Evolutionary conservation across 116 monocot genomes (phyloP).

Genomic region (Phalaenopsis hybrid): DNA sequence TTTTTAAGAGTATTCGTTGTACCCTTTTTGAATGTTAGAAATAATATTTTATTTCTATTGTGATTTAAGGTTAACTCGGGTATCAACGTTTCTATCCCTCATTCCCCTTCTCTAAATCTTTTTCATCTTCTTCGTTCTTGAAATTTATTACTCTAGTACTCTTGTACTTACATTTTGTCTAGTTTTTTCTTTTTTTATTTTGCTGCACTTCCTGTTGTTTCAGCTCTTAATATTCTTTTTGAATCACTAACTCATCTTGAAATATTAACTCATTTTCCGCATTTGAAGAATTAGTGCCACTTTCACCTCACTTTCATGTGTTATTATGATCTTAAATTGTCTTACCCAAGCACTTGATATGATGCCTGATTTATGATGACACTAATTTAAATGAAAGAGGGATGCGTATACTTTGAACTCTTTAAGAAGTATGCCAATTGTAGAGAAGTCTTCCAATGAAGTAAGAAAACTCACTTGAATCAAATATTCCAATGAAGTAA

Average conservation of each 20-base stretch:
- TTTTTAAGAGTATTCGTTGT: no score
- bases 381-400: background rate
- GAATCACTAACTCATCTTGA: background rate
- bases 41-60: no score
- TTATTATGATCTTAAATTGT: background rate
- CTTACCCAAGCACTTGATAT: background rate
- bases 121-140: background rate
- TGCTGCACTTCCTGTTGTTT: background rate
- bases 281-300: background rate
- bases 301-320: background rate
- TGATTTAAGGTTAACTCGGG: no score
- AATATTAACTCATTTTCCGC: no score
- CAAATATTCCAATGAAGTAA: background rate
- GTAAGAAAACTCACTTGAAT: background rate
- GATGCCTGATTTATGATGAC: background rate
- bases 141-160: background rate
- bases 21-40: no score
- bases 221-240: background rate
- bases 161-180: background rate
- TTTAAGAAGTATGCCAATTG: background rate
- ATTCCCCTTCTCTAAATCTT: background rate
- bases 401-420: background rate
- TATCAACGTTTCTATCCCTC: background rate
- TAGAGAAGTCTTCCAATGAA: background rate
- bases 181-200: background rate